Evolutionary conservation across 2,329 filamentous ascomycete species (phyloP).

Genomic region (Penicillium aurantiogriseum): DNA sequence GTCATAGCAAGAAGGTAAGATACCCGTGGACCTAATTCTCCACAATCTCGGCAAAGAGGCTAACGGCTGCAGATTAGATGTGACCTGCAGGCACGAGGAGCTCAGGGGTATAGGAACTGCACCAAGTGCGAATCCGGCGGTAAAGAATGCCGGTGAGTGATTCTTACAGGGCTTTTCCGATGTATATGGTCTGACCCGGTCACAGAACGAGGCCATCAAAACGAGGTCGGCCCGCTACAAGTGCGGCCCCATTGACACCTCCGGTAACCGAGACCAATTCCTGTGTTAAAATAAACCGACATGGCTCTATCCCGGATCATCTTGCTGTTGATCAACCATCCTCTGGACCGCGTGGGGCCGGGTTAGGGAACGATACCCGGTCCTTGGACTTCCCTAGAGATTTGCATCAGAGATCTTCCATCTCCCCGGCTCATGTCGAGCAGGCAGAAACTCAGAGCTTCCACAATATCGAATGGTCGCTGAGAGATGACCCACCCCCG

Average conservation of each 20-base stretch:
- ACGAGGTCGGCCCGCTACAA: slow-evolving; percentile 4
- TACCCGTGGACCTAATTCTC: background rate
- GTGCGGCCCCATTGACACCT: slow-evolving; percentile 5
- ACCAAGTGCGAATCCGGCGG: slow-evolving; percentile 12
- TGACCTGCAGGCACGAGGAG: slow-evolving; percentile 10
- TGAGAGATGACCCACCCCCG: background rate
- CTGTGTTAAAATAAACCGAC: background rate
- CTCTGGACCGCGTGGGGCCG: background rate
- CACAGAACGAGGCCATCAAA: slow-evolving; percentile 9
- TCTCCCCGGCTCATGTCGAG: background rate
- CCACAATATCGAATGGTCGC: background rate
- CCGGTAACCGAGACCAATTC: slow-evolving; percentile 7
- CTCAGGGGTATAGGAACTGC: slow-evolving; percentile 11
- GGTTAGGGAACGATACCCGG: background rate
- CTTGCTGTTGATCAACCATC: background rate
- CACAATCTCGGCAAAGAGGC: background rate
- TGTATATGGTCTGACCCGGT: background rate
- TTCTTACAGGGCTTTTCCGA: background rate
- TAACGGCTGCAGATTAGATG: slow-evolving; percentile 12
- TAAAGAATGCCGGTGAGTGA: slow-evolving; percentile 13
- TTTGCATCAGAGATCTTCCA: background rate
- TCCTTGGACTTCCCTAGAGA: background rate
- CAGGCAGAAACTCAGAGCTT: background rate
- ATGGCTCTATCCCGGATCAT: background rate
- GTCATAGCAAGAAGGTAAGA: slow-evolving; percentile 14